phyloP scores from a whole-genome alignment of 805 yeast species.

The Vanderwaltozyma polyspora region DNA sequence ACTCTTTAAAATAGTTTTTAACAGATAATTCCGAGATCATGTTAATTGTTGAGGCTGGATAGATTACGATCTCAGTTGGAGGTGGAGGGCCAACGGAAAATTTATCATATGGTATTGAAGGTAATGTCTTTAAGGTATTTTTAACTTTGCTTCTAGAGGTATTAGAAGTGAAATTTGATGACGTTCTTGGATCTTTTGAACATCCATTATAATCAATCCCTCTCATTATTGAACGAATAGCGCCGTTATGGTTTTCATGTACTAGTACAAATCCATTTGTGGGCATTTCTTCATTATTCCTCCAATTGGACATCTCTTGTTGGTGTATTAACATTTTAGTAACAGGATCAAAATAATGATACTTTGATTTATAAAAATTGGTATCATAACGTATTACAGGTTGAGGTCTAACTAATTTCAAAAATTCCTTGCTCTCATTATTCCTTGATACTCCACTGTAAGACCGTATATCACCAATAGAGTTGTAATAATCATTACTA shows the following conservation, averaged over 20 bases:
- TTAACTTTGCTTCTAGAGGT: conserved; percentile 11
- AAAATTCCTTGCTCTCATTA: too few species aligned
- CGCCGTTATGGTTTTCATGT: conserved; percentile 9
- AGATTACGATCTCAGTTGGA: conserved; percentile 53
- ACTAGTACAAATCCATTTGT: conserved; percentile 17
- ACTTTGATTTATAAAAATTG: conserved; percentile 16
- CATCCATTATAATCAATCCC: conserved; percentile 11
- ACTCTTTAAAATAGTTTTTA: conserved; percentile 45
- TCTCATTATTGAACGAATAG: conserved; percentile 10
- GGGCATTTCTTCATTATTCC: conserved; percentile 10
- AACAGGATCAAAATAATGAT: conserved; percentile 23
- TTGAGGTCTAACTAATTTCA: conserved; percentile 12
- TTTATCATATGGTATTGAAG: conserved; percentile 45
- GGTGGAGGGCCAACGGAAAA: conserved; percentile 71
- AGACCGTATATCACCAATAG: too few species aligned
- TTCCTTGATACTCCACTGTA: too few species aligned
- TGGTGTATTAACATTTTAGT: conserved; percentile 12
- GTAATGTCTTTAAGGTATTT: conserved; percentile 6
- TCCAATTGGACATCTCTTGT: conserved; percentile 19
- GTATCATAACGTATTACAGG: conserved; percentile 15
- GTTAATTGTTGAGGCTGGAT: conserved; percentile 32
- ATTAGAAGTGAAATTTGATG: background rate
- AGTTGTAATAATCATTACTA: too few species aligned
- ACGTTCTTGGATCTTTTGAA: conserved; percentile 20
- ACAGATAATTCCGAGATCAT: conserved; percentile 11